Conservation (phyloP, 73 alveolate genomes). For the Urostyla sp. region DNA sequence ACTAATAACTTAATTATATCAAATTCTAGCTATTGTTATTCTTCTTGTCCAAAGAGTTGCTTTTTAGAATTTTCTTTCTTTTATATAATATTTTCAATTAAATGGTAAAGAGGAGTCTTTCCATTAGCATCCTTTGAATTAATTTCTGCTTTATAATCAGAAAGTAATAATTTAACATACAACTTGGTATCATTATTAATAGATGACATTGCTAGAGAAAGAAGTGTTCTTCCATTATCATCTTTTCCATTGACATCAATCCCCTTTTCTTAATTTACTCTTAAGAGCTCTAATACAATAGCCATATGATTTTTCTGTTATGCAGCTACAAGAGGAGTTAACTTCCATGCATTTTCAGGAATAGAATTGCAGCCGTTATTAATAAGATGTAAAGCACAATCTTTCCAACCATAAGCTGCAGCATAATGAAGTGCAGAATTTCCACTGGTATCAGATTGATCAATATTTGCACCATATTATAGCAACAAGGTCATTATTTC, state of each 20-base stretch:
- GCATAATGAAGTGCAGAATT: conserved; percentile 95
- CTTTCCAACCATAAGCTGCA: conserved; percentile 83
- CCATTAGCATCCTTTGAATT: conserved; percentile 91
- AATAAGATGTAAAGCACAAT: conserved; percentile 78
- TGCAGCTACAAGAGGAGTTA: conserved; percentile 93
- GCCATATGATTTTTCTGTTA: conserved; percentile 90
- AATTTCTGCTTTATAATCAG: too few species aligned
- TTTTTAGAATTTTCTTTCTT: neutral
- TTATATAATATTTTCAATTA: conserved; percentile 18
- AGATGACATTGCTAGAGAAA: conserved; percentile 82
- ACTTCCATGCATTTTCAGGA: conserved; percentile 87
- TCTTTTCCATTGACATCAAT: conserved; percentile 94
- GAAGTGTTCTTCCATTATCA: conserved; percentile 94
- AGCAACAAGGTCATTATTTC: conserved; percentile 76
- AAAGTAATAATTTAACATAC: too few species aligned
- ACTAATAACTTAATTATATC: conserved; percentile 66
- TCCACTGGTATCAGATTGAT: conserved; percentile 82
- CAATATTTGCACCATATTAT: conserved; percentile 79
- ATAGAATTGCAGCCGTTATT: conserved; percentile 77
- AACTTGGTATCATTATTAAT: conserved; percentile 79
- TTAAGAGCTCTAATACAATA: conserved; percentile 82
- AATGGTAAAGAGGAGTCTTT: conserved; percentile 81
- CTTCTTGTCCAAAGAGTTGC: conserved; percentile 43
- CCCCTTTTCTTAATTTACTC: conserved; percentile 53
- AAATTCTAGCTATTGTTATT: conserved; percentile 64